Conservation (phyloP, 352 stramenopile genomes). For the Blastocystis sp. region DNA sequence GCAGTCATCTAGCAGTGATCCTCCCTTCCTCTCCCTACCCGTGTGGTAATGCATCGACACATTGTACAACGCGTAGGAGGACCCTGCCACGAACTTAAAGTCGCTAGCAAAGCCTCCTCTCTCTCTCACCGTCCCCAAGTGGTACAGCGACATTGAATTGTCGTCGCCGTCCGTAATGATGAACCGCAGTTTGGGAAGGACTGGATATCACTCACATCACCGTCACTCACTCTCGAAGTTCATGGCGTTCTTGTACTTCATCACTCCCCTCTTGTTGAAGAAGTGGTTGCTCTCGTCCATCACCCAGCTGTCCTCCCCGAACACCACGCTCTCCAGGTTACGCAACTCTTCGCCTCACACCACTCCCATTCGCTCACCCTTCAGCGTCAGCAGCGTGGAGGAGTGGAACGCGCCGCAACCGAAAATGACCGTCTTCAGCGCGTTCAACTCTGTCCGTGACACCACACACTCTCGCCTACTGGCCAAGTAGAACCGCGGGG, state of each 20-base stretch:
- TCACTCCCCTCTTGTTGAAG: neutral
- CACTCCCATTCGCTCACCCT: neutral
- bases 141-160: neutral
- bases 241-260: neutral
- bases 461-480: neutral
- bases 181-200: neutral
- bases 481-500: neutral
- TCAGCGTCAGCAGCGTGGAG: neutral
- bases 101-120: neutral
- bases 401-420: neutral
- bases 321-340: neutral
- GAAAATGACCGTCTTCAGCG: neutral
- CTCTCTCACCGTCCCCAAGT: neutral
- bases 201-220: neutral
- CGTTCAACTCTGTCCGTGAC: neutral
- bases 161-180: neutral
- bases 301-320: neutral
- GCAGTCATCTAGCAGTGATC: neutral
- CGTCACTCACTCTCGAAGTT: neutral
- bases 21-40: neutral
- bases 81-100: neutral
- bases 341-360: neutral
- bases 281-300: neutral
- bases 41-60: neutral
- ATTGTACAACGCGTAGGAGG: neutral